Conservation (phyloP, 495 filamentous ascomycete genomes). For the Pyronema domesticum region DNA sequence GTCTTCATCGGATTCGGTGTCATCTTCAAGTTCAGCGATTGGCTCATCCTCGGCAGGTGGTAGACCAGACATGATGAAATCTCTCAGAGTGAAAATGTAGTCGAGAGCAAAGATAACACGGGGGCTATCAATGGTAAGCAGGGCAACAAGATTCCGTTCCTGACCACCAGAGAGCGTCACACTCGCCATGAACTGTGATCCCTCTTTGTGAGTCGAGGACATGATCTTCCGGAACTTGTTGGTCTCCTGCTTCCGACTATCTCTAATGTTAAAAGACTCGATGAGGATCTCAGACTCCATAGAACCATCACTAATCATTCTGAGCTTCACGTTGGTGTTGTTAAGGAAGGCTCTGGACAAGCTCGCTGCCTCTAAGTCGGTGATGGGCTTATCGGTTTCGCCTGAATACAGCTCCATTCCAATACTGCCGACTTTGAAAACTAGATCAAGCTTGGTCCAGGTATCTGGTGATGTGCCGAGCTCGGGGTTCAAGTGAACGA, state of each 20-base stretch:
- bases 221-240: slow-evolving; percentile 98
- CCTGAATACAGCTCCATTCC: slow-evolving; percentile 75
- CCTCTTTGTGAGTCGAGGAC: slow-evolving; percentile 83
- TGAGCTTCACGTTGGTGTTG: slow-evolving; percentile 72
- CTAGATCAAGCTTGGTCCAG: slow-evolving; percentile 87
- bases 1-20: slow-evolving; percentile 9
- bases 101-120: slow-evolving; percentile 87
- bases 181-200: slow-evolving; percentile 96
- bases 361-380: slow-evolving; percentile 60
- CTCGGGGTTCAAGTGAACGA: slow-evolving; percentile 46
- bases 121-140: slow-evolving; percentile 90
- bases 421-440: slow-evolving; percentile 75
- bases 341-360: slow-evolving; percentile 87
- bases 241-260: slow-evolving; percentile 65
- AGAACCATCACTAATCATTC: slow-evolving; percentile 86
- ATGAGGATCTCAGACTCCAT: slow-evolving; percentile 86
- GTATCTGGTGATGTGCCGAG: slow-evolving; percentile 43
- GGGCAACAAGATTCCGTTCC: slow-evolving; percentile 67
- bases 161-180: slow-evolving; percentile 77
- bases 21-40: slow-evolving; percentile 12
- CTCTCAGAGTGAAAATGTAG: slow-evolving; percentile 77
- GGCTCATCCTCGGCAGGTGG: neutral
- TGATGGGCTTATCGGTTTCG: slow-evolving; percentile 53
- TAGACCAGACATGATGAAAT: slow-evolving; percentile 40
- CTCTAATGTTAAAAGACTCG: slow-evolving; percentile 83